Evolutionary conservation across 805 yeast species (phyloP).

Genomic region (Wickerhamomyces silvicola): DNA sequence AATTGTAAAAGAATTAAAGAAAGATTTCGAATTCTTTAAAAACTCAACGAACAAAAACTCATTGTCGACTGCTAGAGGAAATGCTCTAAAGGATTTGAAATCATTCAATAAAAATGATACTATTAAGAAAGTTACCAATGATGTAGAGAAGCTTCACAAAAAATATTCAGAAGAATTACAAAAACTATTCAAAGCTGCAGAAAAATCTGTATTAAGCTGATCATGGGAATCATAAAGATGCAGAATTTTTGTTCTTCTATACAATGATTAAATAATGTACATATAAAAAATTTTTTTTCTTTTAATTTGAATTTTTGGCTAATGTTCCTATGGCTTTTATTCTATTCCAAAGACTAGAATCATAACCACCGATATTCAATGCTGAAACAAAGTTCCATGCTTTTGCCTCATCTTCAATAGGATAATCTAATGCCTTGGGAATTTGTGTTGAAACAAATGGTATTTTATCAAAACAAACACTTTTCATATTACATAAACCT

Average conservation of each 20-base stretch:
- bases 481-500: conserved; percentile 82
- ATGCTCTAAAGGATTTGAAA: conserved; percentile 50
- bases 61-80: conserved; percentile 51
- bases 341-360: conserved; percentile 64
- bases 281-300: conserved; percentile 6
- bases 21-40: conserved; percentile 56
- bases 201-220: conserved; percentile 32
- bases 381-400: conserved; percentile 88
- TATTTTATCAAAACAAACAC: conserved; percentile 78
- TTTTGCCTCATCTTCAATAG: conserved; percentile 68
- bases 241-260: neutral
- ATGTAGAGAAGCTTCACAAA: conserved; percentile 68
- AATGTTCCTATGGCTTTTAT: conserved; percentile 46
- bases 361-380: conserved; percentile 81
- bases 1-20: conserved; percentile 54
- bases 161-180: conserved; percentile 51
- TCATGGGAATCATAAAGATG: neutral
- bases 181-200: conserved; percentile 50
- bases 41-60: conserved; percentile 43
- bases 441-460: conserved; percentile 75
- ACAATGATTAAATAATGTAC: neutral
- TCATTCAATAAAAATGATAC: conserved; percentile 46
- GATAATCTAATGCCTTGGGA: conserved; percentile 89
- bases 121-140: conserved; percentile 47
- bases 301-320: conserved; percentile 37